phyloP scores from a whole-genome alignment of 805 yeast genomes.

The Scheffersomyces ergatensis region DNA sequence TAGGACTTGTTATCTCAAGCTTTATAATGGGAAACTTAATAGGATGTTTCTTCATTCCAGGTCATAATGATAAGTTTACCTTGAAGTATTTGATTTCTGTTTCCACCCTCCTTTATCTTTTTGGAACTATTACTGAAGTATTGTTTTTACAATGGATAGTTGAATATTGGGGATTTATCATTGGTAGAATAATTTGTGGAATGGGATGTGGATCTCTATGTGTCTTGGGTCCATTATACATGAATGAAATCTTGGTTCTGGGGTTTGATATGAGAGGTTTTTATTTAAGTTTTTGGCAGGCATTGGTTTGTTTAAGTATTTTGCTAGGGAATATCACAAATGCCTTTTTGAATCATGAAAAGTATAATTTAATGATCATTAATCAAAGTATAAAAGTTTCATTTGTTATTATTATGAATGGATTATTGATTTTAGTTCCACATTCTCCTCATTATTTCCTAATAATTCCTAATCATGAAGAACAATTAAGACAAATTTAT shows the following conservation, averaged over 20 bases:
- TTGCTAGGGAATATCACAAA: conserved; percentile 17
- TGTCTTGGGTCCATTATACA: conserved; percentile 22
- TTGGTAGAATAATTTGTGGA: conserved; percentile 20
- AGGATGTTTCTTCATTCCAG: conserved; percentile 13
- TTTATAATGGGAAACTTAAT: conserved; percentile 23
- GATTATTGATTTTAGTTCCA: conserved; percentile 1
- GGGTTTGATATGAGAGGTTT: conserved; percentile 9
- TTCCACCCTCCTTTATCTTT: conserved; percentile 12
- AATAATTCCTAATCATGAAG: not conserved
- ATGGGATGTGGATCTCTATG: conserved; percentile 21
- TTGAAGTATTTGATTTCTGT: conserved; percentile 10
- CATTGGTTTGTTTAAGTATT: conserved; percentile 20
- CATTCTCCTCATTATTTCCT: conserved; percentile 2
- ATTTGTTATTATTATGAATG: not conserved
- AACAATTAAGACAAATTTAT: not conserved
- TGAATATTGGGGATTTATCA: conserved; percentile 10
- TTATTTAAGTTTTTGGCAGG: conserved; percentile 20
- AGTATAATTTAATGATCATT: not conserved
- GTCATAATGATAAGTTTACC: conserved; percentile 9
- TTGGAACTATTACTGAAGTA: conserved; percentile 16
- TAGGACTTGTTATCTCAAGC: conserved; percentile 18
- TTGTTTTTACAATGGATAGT: conserved; percentile 1
- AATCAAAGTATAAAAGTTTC: not conserved
- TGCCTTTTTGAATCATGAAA: not conserved
- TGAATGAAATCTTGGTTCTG: conserved; percentile 15